These are phyloP conservation scores for Coemansia pectinata DNA, from an alignment of 192 early-diverging fungal species.

Conservation along the genomic window DNA sequence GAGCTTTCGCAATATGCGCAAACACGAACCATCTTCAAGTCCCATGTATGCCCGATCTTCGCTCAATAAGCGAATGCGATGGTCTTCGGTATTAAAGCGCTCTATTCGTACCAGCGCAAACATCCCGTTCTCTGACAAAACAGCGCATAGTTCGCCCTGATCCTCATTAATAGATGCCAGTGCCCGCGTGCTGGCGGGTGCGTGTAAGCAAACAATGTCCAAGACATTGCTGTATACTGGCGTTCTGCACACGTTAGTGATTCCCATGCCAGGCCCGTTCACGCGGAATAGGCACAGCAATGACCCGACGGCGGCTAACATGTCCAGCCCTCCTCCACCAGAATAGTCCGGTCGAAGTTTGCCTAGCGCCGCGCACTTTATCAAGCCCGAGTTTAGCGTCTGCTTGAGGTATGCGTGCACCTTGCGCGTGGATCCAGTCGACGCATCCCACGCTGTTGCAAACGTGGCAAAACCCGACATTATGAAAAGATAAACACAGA, in stretches of 20 bases:
- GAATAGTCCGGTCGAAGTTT: not conserved
- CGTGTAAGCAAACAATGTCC: slow-evolving; percentile 5
- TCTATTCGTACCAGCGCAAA: slow-evolving; percentile 18
- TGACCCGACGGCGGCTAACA: slow-evolving; percentile 20
- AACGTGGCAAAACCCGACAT: slow-evolving; percentile 21
- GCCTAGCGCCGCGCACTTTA: slow-evolving; percentile 21
- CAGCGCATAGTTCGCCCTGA: slow-evolving; percentile 8
- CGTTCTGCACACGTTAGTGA: slow-evolving; percentile 21
- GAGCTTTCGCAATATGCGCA: slow-evolving; percentile 20
- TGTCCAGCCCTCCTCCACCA: not conserved
- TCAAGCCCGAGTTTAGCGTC: slow-evolving; percentile 30
- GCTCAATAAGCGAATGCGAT: slow-evolving; percentile 11
- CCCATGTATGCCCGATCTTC: not conserved
- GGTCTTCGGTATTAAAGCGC: not conserved
- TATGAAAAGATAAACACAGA: not conserved
- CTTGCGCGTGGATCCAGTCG: not conserved
- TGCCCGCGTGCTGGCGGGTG: not conserved
- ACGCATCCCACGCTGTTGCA: slow-evolving; percentile 27
- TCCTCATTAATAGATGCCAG: not conserved
- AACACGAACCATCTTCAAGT: not conserved
- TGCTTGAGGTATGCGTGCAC: slow-evolving; percentile 24
- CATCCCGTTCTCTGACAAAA: slow-evolving; percentile 15
- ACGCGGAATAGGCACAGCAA: slow-evolving; percentile 20
- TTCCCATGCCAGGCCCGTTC: not conserved
- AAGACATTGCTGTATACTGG: slow-evolving; percentile 28